Base-by-base conservation (phyloP, 306 rosid species). In the Leucaena leucocephala region DNA sequence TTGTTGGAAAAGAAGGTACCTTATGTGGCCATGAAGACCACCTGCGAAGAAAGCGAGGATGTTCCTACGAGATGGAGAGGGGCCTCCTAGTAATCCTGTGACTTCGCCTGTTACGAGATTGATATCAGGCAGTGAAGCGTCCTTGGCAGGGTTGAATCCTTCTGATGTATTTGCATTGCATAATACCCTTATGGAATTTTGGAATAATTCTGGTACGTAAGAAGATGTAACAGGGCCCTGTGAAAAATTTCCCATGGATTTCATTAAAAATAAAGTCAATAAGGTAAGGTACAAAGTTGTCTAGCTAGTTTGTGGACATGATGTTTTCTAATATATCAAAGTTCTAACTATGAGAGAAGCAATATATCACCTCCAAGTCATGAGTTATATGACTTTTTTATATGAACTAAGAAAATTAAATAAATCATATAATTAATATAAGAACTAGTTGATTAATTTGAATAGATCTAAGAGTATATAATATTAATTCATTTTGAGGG, bases 161-260 rank as follows among this genome's bases (percentile, higher is more conserved):
- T 90, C 91, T 0, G 94, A 86, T 54, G 81, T 79, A 39, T 90
- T 90, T 21, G 94, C 94, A 35, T 90, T 90, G 91, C 94, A 90
- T 15, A 90, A 75, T 36, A 86, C 90, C 55, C 94, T 86, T 45
- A 86, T 90, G 62, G 94, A 80, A 21, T 81, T 86, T 61, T 82
- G 39, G 85, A 39, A 86, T 52, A 90, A 76, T 19, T 65, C 12
- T 14, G 85, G 91, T 66, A 78, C 87, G n/a, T 19, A 84, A 8
- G 86, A 50, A 22, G 94, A 78, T 64, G 82, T 79, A 3, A 0
- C 0, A 2, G 94, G 93, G 34, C 84, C 91, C 93, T 89, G 76
- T 11, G 54, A 74, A 73, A 35, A 64, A 54, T 15, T 4, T 34
- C 59, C 43, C 68, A 64, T 43, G 45, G 7, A 80, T 54, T 64